These are phyloP conservation scores for Malus hybrid DNA, from an alignment of 331 rosid genomes.

Conservation along the genomic window DNA sequence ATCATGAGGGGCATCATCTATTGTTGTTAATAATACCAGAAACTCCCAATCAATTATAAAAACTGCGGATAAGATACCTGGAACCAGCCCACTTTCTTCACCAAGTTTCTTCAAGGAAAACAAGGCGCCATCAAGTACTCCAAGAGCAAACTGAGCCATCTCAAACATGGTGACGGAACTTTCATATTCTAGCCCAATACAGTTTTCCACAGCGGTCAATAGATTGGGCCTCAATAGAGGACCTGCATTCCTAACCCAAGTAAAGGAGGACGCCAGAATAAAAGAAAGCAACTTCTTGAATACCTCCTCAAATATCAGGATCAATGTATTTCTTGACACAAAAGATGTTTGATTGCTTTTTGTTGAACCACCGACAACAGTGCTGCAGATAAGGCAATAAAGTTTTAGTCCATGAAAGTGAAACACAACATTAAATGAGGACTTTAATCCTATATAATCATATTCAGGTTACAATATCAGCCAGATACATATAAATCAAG, in stretches of 20 bases:
- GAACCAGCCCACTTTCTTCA: constrained; percentile 47
- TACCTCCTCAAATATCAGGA: constrained; percentile 55
- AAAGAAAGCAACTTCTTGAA: constrained; percentile 59
- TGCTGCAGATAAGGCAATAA: constrained; percentile 43
- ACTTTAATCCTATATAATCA: neutral
- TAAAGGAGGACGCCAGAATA: constrained; percentile 51
- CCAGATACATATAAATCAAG: neutral
- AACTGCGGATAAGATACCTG: constrained; percentile 65
- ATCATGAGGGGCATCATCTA: constrained; percentile 36
- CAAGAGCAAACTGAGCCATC: constrained; percentile 62
- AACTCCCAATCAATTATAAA: constrained; percentile 73
- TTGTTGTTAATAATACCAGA: constrained; percentile 24
- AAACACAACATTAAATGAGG: constrained; percentile 6
- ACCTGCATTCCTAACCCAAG: constrained; percentile 61
- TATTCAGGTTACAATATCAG: neutral
- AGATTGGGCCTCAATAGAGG: constrained; percentile 31
- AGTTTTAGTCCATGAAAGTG: neutral
- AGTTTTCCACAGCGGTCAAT: constrained; percentile 31
- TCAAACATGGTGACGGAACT: constrained; percentile 37
- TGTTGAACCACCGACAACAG: constrained; percentile 73
- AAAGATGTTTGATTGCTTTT: constrained; percentile 46
- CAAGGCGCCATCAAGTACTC: constrained; percentile 69
- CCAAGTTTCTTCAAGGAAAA: constrained; percentile 57
- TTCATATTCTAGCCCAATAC: constrained; percentile 26
- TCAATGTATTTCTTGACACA: constrained; percentile 54